Base-by-base conservation (phyloP, 805 yeast genomes). In the Teunomyces funiuensis region DNA sequence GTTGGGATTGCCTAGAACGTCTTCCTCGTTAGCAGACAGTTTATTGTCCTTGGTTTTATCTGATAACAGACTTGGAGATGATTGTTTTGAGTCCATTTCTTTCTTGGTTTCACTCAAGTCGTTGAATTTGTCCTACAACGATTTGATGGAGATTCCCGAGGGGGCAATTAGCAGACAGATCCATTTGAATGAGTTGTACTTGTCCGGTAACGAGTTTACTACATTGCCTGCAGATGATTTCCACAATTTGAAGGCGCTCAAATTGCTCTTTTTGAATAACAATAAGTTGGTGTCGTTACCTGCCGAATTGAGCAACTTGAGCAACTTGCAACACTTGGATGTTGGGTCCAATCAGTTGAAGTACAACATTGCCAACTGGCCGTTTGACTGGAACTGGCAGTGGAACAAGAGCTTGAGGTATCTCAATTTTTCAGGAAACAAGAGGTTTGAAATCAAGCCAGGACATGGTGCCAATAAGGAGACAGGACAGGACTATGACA, bases 301-400 rank as follows among this genome's bases (percentile, higher is more conserved):
- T 0, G 84, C 96, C 0, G 99, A 91, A 57, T 63, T 93, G 36
- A 80, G 91, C 6, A 82, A 82, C 43, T 73, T 89, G 34, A 57
- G 65, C 1, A 74, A 77, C 18, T 66, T 93, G 54, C 77, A 76
- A 23, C 83, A 82, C 7, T 73, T 93, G 27, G 99, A 93, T 65
- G 93, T 88, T 13, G 96, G 97, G 3, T 86, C 95, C 2, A 93
- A 93, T 60, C 83, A 82, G 46, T 70, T 93, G 63, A 86, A 89
- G 55, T 93, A 93, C 63, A 93, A 93, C 54, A 88, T 91, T 42
- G 85, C 93, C 3, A 93, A 93, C 61, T 87, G 89, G 77, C 95
- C 93, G 11, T 91, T 88, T 57, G 99, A 93, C 60, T 93, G 98
- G 97, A 93, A 88, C 63, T 93, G 99, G 99, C 82, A 85, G 53